Percentiles rank a stretch among this genome's conserved stretches.
These are phyloP conservation scores for Penicillium hordei DNA, from an alignment of 2,329 filamentous ascomycete genomes.

Conservation along the genomic window DNA sequence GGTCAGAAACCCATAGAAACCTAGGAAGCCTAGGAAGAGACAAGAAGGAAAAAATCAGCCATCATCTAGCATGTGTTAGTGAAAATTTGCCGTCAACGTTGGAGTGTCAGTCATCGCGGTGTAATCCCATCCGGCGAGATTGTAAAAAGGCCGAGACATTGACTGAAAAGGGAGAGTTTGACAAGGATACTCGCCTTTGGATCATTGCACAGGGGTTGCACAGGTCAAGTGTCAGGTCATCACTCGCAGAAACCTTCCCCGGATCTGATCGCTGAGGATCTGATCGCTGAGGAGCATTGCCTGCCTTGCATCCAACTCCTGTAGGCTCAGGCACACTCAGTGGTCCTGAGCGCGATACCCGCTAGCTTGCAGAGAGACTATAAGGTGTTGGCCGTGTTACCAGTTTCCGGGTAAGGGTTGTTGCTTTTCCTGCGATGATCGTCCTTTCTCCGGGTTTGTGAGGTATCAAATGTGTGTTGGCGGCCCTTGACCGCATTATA, in stretches of 20 bases:
- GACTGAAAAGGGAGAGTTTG: slow-evolving; percentile 6
- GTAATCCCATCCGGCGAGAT: slow-evolving; percentile 12
- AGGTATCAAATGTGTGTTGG: slow-evolving; percentile 4
- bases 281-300: slow-evolving; percentile 1
- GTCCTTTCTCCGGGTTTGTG: slow-evolving; percentile 10
- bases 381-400: not conserved
- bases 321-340: not conserved
- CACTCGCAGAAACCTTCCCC: slow-evolving; percentile 24
- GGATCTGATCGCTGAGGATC: slow-evolving; percentile 14
- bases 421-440: not conserved
- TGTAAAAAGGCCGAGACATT: slow-evolving; percentile 23
- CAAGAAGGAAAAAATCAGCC: not conserved
- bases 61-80: not conserved
- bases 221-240: slow-evolving; percentile 18
- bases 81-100: not conserved
- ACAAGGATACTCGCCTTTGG: slow-evolving; percentile 14
- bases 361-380: not conserved
- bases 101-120: not conserved
- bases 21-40: no score
- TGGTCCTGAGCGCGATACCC: not conserved
- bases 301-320: slow-evolving; percentile 14
- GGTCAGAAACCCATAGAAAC: not conserved
- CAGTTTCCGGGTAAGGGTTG: not conserved
- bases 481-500: slow-evolving; percentile 6
- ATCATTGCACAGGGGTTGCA: slow-evolving; percentile 24